These are phyloP conservation scores for Elsinoe batatas DNA, from an alignment of 2,329 filamentous ascomycete species.

Conservation along the genomic window DNA sequence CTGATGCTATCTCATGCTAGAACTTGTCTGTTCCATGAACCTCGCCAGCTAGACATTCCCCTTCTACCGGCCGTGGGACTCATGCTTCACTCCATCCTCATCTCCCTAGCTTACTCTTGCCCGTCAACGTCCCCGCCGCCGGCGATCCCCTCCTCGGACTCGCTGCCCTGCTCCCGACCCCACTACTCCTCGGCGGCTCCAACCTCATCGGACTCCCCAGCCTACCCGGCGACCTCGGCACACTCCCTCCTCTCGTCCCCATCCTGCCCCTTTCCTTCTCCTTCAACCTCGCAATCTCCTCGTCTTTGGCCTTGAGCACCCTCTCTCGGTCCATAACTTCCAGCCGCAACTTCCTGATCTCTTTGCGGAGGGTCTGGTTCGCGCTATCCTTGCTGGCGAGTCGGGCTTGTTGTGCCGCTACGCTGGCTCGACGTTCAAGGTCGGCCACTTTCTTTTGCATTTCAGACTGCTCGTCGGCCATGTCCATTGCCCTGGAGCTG, in stretches of 20 bases:
- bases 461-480: slow-evolving; percentile 39
- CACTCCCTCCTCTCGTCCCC: slow-evolving; percentile 28
- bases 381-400: slow-evolving; percentile 19
- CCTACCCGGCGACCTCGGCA: slow-evolving; percentile 27
- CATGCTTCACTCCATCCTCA: background rate
- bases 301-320: slow-evolving; percentile 24
- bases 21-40: too few relatives aligned
- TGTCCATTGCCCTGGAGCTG: slow-evolving; percentile 38
- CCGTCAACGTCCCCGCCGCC: slow-evolving; percentile 15
- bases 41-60: background rate
- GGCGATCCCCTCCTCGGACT: slow-evolving; percentile 26
- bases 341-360: slow-evolving; percentile 22
- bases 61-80: background rate
- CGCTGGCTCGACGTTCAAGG: slow-evolving; percentile 23
- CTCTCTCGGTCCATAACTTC: slow-evolving; percentile 22
- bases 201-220: slow-evolving; percentile 25
- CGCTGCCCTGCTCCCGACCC: slow-evolving; percentile 20
- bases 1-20: too few relatives aligned
- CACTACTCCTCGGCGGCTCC: slow-evolving; percentile 15
- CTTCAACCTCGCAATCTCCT: slow-evolving; percentile 27
- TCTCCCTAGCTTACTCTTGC: slow-evolving; percentile 9
- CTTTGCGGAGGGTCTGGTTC: slow-evolving; percentile 18
- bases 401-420: slow-evolving; percentile 20
- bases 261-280: slow-evolving; percentile 26
- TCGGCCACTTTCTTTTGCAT: slow-evolving; percentile 31